Evolutionary conservation across 2,329 filamentous ascomycete genomes (phyloP).

Genomic region (Cladobotryum mycophilum): DNA sequence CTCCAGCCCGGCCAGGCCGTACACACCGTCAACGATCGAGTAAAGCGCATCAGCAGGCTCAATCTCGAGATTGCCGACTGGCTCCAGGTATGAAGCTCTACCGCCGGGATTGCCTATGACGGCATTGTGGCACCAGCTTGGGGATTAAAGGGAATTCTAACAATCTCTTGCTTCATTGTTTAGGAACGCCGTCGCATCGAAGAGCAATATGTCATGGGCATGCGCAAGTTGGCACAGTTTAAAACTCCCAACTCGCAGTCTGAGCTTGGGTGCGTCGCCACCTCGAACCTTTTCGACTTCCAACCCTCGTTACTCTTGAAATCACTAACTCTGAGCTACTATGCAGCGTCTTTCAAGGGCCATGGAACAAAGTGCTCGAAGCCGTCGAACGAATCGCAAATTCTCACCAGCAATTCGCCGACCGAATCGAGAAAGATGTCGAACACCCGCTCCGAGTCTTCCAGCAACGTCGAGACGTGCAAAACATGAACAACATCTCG

Average conservation of each 20-base stretch:
- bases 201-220: constrained; percentile 75
- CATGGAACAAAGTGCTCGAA: constrained; percentile 82
- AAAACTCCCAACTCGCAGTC: constrained; percentile 67
- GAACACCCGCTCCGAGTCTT: constrained; percentile 78
- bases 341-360: constrained; percentile 74
- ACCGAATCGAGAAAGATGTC: constrained; percentile 81
- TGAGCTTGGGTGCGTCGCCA: constrained; percentile 71
- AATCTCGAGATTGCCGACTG: constrained; percentile 93
- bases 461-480: constrained; percentile 66
- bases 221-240: constrained; percentile 74
- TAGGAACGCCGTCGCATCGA: constrained; percentile 91
- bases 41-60: constrained; percentile 78
- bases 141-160: background rate
- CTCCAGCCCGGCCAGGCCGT: constrained; percentile 80
- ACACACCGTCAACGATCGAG: constrained; percentile 73
- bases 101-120: constrained; percentile 6
- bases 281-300: background rate
- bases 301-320: background rate
- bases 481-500: constrained; percentile 74
- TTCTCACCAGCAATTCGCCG: constrained; percentile 74
- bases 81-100: constrained; percentile 65
- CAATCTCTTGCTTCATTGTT: constrained; percentile 2
- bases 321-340: constrained; percentile 14
- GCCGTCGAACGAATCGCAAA: constrained; percentile 75
- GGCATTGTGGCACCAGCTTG: background rate